phyloP scores from a whole-genome alignment of 1,284 basidiomycete genomes.

The Malassezia yamatoensis region DNA sequence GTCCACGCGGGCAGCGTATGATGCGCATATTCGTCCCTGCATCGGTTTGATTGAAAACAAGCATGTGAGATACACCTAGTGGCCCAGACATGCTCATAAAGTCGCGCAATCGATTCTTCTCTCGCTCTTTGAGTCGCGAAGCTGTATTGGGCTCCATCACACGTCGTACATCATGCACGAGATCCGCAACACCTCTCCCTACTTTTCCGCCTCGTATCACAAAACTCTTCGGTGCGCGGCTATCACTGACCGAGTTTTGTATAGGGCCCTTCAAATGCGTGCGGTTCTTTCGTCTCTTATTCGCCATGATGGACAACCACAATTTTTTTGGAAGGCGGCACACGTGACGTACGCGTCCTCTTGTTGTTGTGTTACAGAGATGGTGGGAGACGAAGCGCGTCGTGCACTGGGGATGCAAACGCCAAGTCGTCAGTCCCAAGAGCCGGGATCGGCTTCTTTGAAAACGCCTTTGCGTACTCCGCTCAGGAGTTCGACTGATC shows the following conservation, averaged over 20 bases:
- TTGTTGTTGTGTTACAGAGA: slow-evolving; percentile 2
- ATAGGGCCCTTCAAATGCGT: slow-evolving; percentile 43
- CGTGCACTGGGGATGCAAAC: slow-evolving; percentile 6
- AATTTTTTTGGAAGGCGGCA: slow-evolving; percentile 1
- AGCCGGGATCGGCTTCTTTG: slow-evolving; percentile 19
- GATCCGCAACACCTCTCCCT: slow-evolving; percentile 70
- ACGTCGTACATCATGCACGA: slow-evolving; percentile 82
- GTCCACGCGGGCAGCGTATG: slow-evolving; percentile 77
- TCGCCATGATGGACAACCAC: neutral
- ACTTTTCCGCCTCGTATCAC: slow-evolving; percentile 93
- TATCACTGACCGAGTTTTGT: slow-evolving; percentile 25
- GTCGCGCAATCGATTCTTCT: slow-evolving; percentile 84
- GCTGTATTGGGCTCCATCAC: slow-evolving; percentile 99
- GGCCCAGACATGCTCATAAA: slow-evolving; percentile 85
- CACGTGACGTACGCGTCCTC: slow-evolving; percentile 17
- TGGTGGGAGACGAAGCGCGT: slow-evolving; percentile 2
- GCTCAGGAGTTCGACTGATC: slow-evolving; percentile 30
- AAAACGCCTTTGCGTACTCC: slow-evolving; percentile 39
- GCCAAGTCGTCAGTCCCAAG: neutral
- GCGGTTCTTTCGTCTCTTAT: slow-evolving; percentile 35
- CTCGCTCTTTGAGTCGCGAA: slow-evolving; percentile 77
- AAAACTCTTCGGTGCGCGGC: slow-evolving; percentile 53
- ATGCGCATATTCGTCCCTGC: slow-evolving; percentile 71
- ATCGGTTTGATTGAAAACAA: slow-evolving; percentile 59
- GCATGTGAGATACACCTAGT: slow-evolving; percentile 80